phyloP scores from a whole-genome alignment of 257 asterid species.

The Penstemon barbatus region DNA sequence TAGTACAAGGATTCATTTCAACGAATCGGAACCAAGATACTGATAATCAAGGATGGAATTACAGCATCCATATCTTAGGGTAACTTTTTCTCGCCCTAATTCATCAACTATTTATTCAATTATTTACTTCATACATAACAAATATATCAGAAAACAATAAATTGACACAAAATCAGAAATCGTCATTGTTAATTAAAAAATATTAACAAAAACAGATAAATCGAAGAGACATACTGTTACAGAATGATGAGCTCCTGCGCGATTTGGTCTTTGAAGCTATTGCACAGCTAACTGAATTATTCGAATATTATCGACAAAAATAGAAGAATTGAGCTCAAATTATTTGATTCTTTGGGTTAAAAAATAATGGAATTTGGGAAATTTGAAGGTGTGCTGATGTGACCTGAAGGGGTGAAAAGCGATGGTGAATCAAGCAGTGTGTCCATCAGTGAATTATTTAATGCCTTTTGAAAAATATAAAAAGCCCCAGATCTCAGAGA shows the following conservation, averaged over 20 bases:
- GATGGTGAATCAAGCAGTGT: neutral
- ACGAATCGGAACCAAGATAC: neutral
- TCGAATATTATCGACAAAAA: too few relatives aligned
- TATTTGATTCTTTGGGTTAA: neutral
- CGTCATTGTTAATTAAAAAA: neutral
- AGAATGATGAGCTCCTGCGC: neutral
- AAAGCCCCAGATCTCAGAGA: neutral
- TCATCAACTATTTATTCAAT: too few relatives aligned
- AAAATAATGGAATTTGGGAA: neutral
- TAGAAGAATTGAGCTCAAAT: neutral
- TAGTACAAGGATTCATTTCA: neutral
- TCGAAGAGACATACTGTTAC: slow-evolving; percentile 23
- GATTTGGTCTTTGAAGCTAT: neutral
- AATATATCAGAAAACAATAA: neutral
- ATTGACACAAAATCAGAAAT: neutral
- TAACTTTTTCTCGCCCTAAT: too few relatives aligned
- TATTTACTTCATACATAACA: neutral
- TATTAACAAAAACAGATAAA: neutral
- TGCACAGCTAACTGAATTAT: neutral
- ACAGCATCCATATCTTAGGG: neutral
- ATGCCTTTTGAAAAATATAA: neutral
- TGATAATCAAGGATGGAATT: neutral
- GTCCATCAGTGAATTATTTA: neutral
- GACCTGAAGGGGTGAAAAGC: neutral
- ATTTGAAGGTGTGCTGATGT: neutral